A percentile compares a stretch with the other conserved stretches of the same genome.
phyloP scores from a whole-genome alignment of 164 flowering plant species.

The Liquidambar formosana region DNA sequence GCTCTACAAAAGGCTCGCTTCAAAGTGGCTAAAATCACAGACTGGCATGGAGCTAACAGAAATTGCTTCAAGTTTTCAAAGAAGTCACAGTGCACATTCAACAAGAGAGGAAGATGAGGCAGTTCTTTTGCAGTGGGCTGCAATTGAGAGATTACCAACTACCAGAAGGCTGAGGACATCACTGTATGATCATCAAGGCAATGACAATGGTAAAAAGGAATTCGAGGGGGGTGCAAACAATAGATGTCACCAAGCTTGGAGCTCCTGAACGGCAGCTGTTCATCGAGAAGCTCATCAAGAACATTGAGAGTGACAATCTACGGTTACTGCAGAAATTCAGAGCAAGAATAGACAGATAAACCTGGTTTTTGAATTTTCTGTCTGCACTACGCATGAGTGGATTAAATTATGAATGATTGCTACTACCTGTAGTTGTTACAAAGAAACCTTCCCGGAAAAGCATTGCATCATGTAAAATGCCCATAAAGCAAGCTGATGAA shows the following conservation, averaged over 20 bases:
- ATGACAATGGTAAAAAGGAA: conserved; percentile 3
- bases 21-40: too few species aligned
- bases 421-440: too few species aligned
- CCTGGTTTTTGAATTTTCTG: background rate
- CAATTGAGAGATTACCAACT: conserved; percentile 45
- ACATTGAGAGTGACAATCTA: conserved; percentile 58
- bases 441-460: too few species aligned
- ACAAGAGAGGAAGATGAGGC: conserved; percentile 23
- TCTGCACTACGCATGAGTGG: too few species aligned
- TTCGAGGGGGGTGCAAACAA: conserved; percentile 9
- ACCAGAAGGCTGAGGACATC: conserved; percentile 29
- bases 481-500: too few species aligned
- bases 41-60: conserved; percentile 15
- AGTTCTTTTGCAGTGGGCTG: conserved; percentile 36
- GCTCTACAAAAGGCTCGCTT: too few species aligned
- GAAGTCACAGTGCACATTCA: background rate
- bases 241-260: conserved; percentile 46
- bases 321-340: conserved; percentile 44
- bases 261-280: conserved; percentile 44
- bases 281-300: conserved; percentile 54
- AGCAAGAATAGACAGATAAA: conserved; percentile 50
- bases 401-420: too few species aligned
- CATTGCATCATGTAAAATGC: too few species aligned
- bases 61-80: conserved; percentile 10
- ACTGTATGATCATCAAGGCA: conserved; percentile 12